phyloP scores from a whole-genome alignment of 768 basidiomycete genomes.

The Cubamyces lactineus region DNA sequence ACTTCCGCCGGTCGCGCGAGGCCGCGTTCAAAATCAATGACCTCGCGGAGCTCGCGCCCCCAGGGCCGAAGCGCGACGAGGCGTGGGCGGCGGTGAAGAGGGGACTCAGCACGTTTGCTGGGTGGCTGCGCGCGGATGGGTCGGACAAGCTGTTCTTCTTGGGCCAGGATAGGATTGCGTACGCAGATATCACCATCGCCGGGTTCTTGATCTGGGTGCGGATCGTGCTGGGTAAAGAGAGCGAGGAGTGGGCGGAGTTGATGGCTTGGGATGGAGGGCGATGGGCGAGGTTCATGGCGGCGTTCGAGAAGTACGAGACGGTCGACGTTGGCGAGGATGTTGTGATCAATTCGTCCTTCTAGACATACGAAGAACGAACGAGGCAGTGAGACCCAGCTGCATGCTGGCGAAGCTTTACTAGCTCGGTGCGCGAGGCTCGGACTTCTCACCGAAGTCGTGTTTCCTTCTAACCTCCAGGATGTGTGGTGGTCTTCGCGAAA shows the following conservation, averaged over 20 bases:
- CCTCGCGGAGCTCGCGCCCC: slow-evolving; percentile 39
- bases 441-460: too few relatives aligned
- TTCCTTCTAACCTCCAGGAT: too few relatives aligned
- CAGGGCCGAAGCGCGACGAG: slow-evolving; percentile 33
- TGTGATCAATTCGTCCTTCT: not conserved
- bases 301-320: slow-evolving; percentile 36
- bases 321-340: slow-evolving; percentile 17
- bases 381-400: too few relatives aligned
- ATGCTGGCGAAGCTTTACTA: too few relatives aligned
- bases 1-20: slow-evolving; percentile 45
- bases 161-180: slow-evolving; percentile 38
- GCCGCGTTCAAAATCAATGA: slow-evolving; percentile 32
- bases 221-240: slow-evolving; percentile 38
- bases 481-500: too few relatives aligned
- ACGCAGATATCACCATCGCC: slow-evolving; percentile 41
- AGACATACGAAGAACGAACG: too few relatives aligned
- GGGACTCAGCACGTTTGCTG: slow-evolving; percentile 32
- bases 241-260: slow-evolving; percentile 39
- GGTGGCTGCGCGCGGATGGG: slow-evolving; percentile 37
- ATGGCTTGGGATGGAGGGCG: slow-evolving; percentile 42
- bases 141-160: slow-evolving; percentile 37
- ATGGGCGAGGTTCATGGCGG: slow-evolving; percentile 40
- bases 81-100: slow-evolving; percentile 34
- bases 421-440: too few relatives aligned
- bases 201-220: slow-evolving; percentile 42